Evolutionary conservation across 139 green algal species (phyloP), one percentile per base, ranked within the genome.

Genomic region (Coelastrella sp.): DNA sequence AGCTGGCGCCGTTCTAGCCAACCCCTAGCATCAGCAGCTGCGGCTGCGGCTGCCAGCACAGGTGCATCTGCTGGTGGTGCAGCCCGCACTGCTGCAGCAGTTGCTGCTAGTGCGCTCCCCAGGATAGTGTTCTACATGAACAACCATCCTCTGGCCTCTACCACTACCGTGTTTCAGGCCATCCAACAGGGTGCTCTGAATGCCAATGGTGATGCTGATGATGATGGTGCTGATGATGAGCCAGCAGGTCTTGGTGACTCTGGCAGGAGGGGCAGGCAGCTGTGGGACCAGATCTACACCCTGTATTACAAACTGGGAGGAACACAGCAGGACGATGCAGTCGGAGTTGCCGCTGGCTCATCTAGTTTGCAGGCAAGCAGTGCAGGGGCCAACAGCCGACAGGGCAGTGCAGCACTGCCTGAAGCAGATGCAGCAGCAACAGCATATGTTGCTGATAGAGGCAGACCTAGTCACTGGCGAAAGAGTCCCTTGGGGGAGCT

Each of bases 221-320:
- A 69, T 1, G 86, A 86, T 3, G 78, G 57, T 2, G 84, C 64
- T 2, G 85, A 89, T 40, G 88, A 89, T 4, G 85, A 83, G 38
- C 77, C 27, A 2, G 79, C 34, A 66, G 78, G 35, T 64, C 50
- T 43, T 75, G 86, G 63, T 25, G 81, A 48, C 23, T 45, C 4
- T 32, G 68, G 27, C 75, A 86, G 40, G 71, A 17, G 34, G 35
- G 88, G 89, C 35, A 63, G 73, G 21, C 88, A 87, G 27, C 75
- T 98, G 43, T 98, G 96, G 96, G 94, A 96, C 11, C 88, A 96
- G 34, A 88, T 97, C 19, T 92, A 98, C 89, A 98, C 94, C n/a
- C 84, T 98, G 76, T 86, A 88, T 30, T 98, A 98, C 91, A 41
- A 86, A 40, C 75, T 83, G 48, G 84, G 84, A 17, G 50, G 30